A percentile compares a stretch with the other conserved stretches of the same genome.
These are phyloP conservation scores for Hericium coralloides DNA, from an alignment of 768 basidiomycete genomes.

Conservation along the genomic window DNA sequence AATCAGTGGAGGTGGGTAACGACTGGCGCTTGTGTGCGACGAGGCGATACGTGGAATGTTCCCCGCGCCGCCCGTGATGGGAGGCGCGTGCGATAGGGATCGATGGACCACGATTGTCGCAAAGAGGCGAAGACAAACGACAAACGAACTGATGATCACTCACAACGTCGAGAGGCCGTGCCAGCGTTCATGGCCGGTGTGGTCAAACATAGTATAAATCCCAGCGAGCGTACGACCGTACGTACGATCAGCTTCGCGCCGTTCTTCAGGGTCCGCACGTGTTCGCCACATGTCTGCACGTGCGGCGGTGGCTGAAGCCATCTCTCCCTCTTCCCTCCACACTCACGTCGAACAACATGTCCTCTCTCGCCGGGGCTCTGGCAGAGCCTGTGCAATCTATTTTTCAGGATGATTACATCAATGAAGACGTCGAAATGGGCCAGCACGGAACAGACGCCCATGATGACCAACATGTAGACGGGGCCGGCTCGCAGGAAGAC, in stretches of 20 bases:
- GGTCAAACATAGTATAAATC: no score
- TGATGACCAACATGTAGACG: background rate
- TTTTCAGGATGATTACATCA: background rate
- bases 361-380: conserved; percentile 4
- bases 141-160: no score
- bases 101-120: background rate
- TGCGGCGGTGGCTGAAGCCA: background rate
- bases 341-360: background rate
- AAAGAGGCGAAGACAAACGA: background rate
- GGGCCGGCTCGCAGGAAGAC: conserved; percentile 2
- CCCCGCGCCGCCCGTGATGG: background rate
- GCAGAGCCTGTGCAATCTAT: background rate
- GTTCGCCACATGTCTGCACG: background rate
- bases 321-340: background rate
- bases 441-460: conserved; percentile 2
- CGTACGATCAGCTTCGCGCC: background rate
- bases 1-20: no score
- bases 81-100: background rate
- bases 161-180: no score
- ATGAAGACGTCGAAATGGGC: conserved; percentile 5
- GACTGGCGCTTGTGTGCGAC: no score
- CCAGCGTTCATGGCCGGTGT: no score
- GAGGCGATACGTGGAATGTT: background rate
- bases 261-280: background rate
- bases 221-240: background rate